These are phyloP conservation scores for Teratosphaeria viscida DNA, from an alignment of 2,329 filamentous ascomycete species.

Conservation along the genomic window DNA sequence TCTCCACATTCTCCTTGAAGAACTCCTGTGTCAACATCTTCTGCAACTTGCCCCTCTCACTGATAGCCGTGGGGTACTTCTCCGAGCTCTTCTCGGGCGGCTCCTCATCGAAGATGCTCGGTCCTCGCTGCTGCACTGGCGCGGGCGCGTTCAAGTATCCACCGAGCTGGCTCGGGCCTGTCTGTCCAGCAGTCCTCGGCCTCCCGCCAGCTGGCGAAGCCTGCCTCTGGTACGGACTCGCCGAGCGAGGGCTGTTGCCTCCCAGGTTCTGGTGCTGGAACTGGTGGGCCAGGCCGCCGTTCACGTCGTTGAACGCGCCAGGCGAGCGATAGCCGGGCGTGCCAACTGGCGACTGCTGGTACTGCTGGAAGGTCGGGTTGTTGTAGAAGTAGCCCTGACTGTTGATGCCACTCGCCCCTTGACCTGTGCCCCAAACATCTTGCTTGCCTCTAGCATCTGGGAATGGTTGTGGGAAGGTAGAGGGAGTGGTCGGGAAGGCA, in stretches of 20 bases:
- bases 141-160: constrained; percentile 57
- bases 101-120: constrained; percentile 45
- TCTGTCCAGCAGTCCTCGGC: constrained; percentile 73
- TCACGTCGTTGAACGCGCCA: constrained; percentile 61
- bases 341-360: constrained; percentile 31
- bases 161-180: constrained; percentile 47
- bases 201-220: constrained; percentile 56
- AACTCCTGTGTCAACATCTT: constrained; percentile 63
- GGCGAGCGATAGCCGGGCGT: constrained; percentile 45
- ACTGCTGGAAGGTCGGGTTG: constrained; percentile 27
- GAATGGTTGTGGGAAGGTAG: constrained; percentile 86
- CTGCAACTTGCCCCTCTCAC: constrained; percentile 58
- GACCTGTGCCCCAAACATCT: constrained; percentile 47
- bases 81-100: constrained; percentile 73
- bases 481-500: constrained; percentile 62
- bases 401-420: constrained; percentile 30
- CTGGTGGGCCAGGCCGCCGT: constrained; percentile 85
- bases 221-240: constrained; percentile 57
- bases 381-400: constrained; percentile 42
- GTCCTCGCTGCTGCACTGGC: constrained; percentile 33
- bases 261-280: constrained; percentile 89
- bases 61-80: constrained; percentile 77
- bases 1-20: constrained; percentile 97
- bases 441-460: constrained; percentile 50
- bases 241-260: constrained; percentile 53